phyloP scores from a whole-genome alignment of 1,139 yeast genomes.

The Candida tetrigidarum region DNA sequence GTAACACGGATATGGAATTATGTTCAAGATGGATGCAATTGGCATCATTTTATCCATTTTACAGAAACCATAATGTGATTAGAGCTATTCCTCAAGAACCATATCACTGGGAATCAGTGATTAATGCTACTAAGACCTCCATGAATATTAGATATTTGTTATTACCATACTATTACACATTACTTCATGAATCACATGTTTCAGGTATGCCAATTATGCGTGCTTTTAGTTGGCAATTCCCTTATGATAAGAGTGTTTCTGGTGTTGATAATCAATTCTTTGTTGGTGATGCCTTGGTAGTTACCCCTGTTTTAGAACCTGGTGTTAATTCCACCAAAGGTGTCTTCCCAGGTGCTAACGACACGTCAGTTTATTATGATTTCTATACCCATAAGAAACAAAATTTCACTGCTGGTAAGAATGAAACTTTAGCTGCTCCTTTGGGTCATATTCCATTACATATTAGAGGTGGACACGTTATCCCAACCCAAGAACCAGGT shows the following conservation, averaged over 20 bases:
- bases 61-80: constrained; percentile 26
- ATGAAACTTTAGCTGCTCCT: constrained; percentile 26
- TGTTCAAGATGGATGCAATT: constrained; percentile 31
- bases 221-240: constrained; percentile 27
- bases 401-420: constrained; percentile 24
- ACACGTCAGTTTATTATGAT: constrained; percentile 36
- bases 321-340: constrained; percentile 27
- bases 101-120: constrained; percentile 25
- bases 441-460: constrained; percentile 28
- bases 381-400: constrained; percentile 32
- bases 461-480: constrained; percentile 24
- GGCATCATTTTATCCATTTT: constrained; percentile 29
- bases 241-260: constrained; percentile 19
- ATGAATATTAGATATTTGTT: constrained; percentile 24
- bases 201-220: constrained; percentile 26
- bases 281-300: constrained; percentile 28
- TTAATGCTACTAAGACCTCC: constrained; percentile 23
- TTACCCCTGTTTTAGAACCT: constrained; percentile 28
- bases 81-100: constrained; percentile 28
- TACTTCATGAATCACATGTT: constrained; percentile 24
- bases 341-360: constrained; percentile 27
- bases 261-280: constrained; percentile 26
- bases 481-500: constrained; percentile 34
- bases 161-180: constrained; percentile 27
- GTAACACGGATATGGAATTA: constrained; percentile 25